Conservation (phyloP, 164 flowering plant genomes). For the Aristolochia californica region DNA sequence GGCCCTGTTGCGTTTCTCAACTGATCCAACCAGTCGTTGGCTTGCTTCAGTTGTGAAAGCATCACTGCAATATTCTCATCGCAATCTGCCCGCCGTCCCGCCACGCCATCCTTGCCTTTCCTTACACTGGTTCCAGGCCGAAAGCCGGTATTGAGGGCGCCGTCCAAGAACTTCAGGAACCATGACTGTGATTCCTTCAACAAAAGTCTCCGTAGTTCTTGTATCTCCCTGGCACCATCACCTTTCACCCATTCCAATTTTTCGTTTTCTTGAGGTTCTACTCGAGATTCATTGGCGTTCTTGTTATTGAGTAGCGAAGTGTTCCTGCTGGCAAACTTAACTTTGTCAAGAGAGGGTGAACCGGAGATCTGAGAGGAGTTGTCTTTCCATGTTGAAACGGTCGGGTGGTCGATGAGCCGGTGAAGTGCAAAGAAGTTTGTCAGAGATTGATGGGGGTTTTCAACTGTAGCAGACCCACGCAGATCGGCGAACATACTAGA, state of each 20-base stretch:
- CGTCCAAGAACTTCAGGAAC: slow-evolving; percentile 72
- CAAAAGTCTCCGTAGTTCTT: slow-evolving; percentile 35
- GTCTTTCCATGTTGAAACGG: slow-evolving; percentile 14
- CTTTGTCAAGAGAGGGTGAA: slow-evolving; percentile 16
- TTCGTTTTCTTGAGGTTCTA: slow-evolving; percentile 32
- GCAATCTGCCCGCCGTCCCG: slow-evolving; percentile 21
- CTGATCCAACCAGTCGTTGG: slow-evolving; percentile 73
- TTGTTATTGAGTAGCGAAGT: slow-evolving; percentile 12
- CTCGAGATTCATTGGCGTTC: slow-evolving; percentile 23
- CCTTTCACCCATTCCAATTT: slow-evolving; percentile 70
- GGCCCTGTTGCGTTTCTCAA: slow-evolving; percentile 17
- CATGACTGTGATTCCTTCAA: slow-evolving; percentile 51
- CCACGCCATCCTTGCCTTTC: slow-evolving; percentile 29
- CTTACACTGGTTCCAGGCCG: slow-evolving; percentile 18
- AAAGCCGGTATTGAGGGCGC: slow-evolving; percentile 48
- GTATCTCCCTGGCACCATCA: slow-evolving; percentile 43
- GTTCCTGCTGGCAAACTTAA: slow-evolving; percentile 23
- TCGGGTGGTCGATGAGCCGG: slow-evolving; percentile 42
- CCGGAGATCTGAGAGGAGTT: slow-evolving; percentile 14
- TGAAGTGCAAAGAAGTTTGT: slow-evolving; percentile 65
- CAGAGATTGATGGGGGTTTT: slow-evolving; percentile 42
- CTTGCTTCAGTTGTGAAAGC: slow-evolving; percentile 72
- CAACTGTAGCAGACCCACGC: slow-evolving; percentile 44
- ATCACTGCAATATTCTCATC: slow-evolving; percentile 53
- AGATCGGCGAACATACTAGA: slow-evolving; percentile 71